Base-by-base conservation (phyloP, 441 rosid species). In the Isatis lusitanica region DNA sequence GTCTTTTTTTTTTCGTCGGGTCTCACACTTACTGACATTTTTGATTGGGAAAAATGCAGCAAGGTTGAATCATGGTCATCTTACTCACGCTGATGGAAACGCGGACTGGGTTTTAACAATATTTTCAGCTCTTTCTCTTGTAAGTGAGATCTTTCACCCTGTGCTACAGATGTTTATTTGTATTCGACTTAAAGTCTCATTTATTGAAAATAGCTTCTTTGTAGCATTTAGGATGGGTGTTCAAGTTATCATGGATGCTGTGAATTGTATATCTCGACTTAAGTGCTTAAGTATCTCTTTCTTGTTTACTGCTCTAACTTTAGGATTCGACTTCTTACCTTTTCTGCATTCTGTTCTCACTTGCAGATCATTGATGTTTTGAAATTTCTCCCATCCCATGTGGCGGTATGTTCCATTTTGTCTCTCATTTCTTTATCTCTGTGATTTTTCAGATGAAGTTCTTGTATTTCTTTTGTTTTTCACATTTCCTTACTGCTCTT, bases 91-190 rank as follows among this genome's bases (percentile, higher is more conserved):
- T 64, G 99, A 91, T 85, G 99, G 99, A 68, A 96, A 96, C 16
- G 97, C 93, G n/a, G 98, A 96, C 82, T 96, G 98, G 98, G 97
- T 93, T 79, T 83, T 96, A 78, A 96, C 99, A 17, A 90, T 93
- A 73, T 90, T 87, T 80, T 83, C 93, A 21, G 93, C 98, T 38
- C 80, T 95, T 64, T 90, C 97, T 67, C 98, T 90, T 70, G 99
- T 93, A 83, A 90, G 97, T 83, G 64, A 68, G 53, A n/a, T 72
- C 52, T 26, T 66, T 42, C 2, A 2, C 18, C 21, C 53, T 38
- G 18, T 16, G 39, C 46, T 51, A 0, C 30, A 28, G 6, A 21
- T 68, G 51, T 61, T 68, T 50, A 11, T 74, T 50, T 59, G 6
- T 51, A 12, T 24, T 52, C 26, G 52, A 26, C 9, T 62, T 36